These are phyloP conservation scores for Metarhizium album DNA, from an alignment of 2,329 filamentous ascomycete genomes.

Conservation along the genomic window DNA sequence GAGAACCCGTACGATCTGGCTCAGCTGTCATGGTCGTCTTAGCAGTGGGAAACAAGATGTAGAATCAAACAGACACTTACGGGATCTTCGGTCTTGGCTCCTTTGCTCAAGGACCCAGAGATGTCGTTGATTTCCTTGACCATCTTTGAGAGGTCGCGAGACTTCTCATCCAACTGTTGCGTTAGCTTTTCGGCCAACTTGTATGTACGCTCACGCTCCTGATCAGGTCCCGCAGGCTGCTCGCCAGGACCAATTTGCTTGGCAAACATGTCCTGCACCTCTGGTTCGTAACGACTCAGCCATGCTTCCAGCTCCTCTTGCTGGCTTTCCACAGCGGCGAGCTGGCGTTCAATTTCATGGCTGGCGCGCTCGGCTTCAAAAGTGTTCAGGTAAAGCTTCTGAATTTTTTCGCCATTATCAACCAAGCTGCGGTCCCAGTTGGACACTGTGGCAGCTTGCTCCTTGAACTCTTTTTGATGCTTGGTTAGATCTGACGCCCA, in stretches of 20 bases:
- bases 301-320: conserved; percentile 83
- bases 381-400: conserved; percentile 82
- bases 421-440: conserved; percentile 88
- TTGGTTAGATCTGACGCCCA: conserved; percentile 94
- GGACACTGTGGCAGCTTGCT: conserved; percentile 77
- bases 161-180: conserved; percentile 85
- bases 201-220: conserved; percentile 92
- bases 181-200: conserved; percentile 90
- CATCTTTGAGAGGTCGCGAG: conserved; percentile 86
- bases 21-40: conserved; percentile 47
- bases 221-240: conserved; percentile 75
- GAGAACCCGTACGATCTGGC: conserved; percentile 89
- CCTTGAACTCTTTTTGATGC: conserved; percentile 94
- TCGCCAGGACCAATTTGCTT: conserved; percentile 68
- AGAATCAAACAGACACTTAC: conserved; percentile 40
- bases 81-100: conserved; percentile 76
- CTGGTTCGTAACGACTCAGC: conserved; percentile 82
- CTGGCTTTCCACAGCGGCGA: conserved; percentile 80
- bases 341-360: conserved; percentile 84
- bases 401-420: conserved; percentile 90
- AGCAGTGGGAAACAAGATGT: conserved; percentile 12
- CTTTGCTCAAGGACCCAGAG: conserved; percentile 80
- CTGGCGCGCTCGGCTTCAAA: conserved; percentile 91
- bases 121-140: conserved; percentile 96
- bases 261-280: conserved; percentile 80